Percentiles rank a stretch among this genome's conserved stretches.
These are phyloP conservation scores for Coemansia sp. DNA, from an alignment of 192 early-diverging fungal species.

Conservation along the genomic window DNA sequence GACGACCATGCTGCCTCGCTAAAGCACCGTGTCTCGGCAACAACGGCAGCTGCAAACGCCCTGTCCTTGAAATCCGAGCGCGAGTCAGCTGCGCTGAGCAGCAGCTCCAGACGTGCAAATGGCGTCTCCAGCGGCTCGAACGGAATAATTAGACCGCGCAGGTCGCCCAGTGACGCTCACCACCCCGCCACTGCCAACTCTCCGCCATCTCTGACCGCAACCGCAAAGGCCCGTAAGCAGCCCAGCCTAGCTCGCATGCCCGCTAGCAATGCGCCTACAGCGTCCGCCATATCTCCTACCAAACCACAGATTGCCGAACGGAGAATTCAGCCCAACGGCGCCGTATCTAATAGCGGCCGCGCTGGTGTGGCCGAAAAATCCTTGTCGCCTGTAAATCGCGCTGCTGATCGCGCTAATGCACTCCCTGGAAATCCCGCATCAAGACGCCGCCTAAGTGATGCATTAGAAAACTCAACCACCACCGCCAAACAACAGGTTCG, in stretches of 20 bases:
- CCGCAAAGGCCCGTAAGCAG: background rate
- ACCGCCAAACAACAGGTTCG: background rate
- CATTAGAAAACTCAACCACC: background rate
- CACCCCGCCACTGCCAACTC: background rate
- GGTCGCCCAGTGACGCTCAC: background rate
- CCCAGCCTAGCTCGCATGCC: too few relatives aligned
- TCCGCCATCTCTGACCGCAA: background rate
- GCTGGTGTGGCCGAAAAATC: constrained; percentile 7
- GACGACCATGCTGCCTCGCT: too few relatives aligned
- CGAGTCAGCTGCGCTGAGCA: too few relatives aligned
- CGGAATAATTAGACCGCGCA: background rate
- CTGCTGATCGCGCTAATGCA: constrained; percentile 3
- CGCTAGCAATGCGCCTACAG: too few relatives aligned
- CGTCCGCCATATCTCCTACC: too few relatives aligned
- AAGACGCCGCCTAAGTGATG: constrained; percentile 17
- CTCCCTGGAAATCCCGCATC: constrained; percentile 6
- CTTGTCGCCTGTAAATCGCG: constrained; percentile 1
- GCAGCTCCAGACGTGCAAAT: background rate
- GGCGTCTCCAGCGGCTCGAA: background rate
- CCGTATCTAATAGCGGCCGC: too few relatives aligned
- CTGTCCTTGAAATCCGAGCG: too few relatives aligned
- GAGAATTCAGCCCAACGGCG: too few relatives aligned
- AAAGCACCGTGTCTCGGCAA: too few relatives aligned
- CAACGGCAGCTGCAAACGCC: too few relatives aligned
- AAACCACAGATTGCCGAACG: too few relatives aligned